A percentile compares a stretch with the other conserved stretches of the same genome.
Evolutionary conservation across 2,329 filamentous ascomycete species (phyloP).

Genomic region (Trichophyton verrucosum): DNA sequence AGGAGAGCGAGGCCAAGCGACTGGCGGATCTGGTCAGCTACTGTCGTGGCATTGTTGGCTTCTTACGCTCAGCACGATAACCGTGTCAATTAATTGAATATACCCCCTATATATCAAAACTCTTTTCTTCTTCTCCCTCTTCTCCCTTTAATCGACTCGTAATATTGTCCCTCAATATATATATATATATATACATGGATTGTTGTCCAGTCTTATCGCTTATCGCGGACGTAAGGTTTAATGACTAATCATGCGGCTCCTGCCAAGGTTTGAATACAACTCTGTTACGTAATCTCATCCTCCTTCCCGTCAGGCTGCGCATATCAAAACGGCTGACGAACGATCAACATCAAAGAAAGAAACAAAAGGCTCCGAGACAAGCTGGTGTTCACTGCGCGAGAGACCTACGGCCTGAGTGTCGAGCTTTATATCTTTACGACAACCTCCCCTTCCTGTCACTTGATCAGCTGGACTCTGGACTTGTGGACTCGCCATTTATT

Average conservation of each 20-base stretch:
- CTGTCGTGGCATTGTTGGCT: constrained; percentile 72
- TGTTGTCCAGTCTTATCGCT: too few relatives aligned
- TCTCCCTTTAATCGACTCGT: neutral
- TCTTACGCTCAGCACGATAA: constrained; percentile 51
- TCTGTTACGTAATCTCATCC: neutral
- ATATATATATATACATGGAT: neutral
- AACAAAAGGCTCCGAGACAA: neutral
- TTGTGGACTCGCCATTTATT: neutral
- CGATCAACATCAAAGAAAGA: too few relatives aligned
- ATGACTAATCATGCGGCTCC: constrained; percentile 3
- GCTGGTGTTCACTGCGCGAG: neutral
- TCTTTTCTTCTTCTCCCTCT: neutral
- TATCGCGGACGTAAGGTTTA: too few relatives aligned
- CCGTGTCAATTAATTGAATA: neutral
- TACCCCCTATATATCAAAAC: neutral
- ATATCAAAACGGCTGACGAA: neutral
- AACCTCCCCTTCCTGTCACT: neutral
- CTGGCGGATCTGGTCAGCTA: constrained; percentile 71
- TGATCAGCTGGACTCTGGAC: neutral
- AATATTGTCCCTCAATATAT: neutral
- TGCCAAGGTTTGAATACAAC: neutral
- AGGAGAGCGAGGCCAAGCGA: constrained; percentile 57
- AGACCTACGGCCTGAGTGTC: neutral
- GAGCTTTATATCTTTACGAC: neutral
- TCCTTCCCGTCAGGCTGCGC: neutral